These are phyloP conservation scores for Boletellus dicymbophilus DNA, from an alignment of 1,284 basidiomycete species.

Conservation along the genomic window DNA sequence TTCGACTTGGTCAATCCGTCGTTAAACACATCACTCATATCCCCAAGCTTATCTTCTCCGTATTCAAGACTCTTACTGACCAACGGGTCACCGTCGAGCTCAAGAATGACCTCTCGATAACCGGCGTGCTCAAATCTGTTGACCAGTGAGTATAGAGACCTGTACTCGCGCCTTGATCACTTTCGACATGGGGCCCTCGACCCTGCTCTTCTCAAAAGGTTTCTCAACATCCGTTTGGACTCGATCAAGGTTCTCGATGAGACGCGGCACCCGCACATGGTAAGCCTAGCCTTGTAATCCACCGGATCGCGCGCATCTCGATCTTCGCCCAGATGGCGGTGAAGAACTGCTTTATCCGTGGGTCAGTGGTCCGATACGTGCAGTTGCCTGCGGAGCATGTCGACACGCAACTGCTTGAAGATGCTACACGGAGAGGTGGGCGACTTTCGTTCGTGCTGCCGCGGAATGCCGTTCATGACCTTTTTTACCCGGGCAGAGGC, in stretches of 20 bases:
- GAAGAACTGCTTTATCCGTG: slow-evolving; percentile 98
- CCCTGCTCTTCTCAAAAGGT: slow-evolving; percentile 55
- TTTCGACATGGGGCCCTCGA: not conserved
- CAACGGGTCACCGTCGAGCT: slow-evolving; percentile 97
- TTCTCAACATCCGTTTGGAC: slow-evolving; percentile 96
- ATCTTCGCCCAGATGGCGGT: slow-evolving; percentile 82
- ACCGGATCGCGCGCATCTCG: not conserved
- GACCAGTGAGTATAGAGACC: slow-evolving; percentile 75
- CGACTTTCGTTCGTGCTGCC: not conserved
- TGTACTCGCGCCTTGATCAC: not conserved
- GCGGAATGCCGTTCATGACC: slow-evolving; percentile 6
- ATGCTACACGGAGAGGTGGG: slow-evolving; percentile 94
- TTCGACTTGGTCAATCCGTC: not conserved
- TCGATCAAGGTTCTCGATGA: slow-evolving; percentile 94
- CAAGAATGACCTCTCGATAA: slow-evolving; percentile 98
- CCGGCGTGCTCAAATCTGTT: slow-evolving; percentile 95
- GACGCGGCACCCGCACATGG: slow-evolving; percentile 97
- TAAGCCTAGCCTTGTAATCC: slow-evolving; percentile 32
- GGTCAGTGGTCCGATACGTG: slow-evolving; percentile 97
- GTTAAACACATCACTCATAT: slow-evolving; percentile 10
- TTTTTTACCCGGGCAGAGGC: slow-evolving; percentile 41
- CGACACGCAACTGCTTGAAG: slow-evolving; percentile 95
- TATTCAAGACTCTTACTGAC: slow-evolving; percentile 99
- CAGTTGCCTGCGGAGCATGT: slow-evolving; percentile 92
- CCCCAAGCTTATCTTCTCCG: slow-evolving; percentile 88